These are phyloP conservation scores for Cyclotella atomus DNA, from an alignment of 108 stramenopile genomes.

Conservation along the genomic window DNA sequence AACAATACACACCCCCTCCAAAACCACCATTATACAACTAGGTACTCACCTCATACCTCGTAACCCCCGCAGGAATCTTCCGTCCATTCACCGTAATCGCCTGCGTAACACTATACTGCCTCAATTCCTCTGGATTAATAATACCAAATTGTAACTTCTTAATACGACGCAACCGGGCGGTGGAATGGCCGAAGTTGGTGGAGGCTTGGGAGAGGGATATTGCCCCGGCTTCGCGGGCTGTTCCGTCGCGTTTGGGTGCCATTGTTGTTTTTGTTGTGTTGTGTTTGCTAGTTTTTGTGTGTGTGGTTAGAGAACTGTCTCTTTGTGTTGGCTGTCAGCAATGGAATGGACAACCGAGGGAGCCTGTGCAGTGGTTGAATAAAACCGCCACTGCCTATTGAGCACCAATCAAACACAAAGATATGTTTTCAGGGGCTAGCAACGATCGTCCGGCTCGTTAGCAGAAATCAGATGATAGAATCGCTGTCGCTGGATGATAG, in stretches of 20 bases:
- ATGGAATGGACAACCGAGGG: no score
- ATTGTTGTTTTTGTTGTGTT: constrained; percentile 1
- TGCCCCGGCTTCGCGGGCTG: constrained; percentile 72
- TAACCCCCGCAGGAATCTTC: constrained; percentile 93
- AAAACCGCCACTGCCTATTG: no score
- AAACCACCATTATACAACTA: background rate
- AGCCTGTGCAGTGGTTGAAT: no score
- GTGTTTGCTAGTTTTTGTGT: background rate
- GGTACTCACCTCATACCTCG: constrained; percentile 69
- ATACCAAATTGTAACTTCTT: constrained; percentile 98
- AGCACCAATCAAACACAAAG: no score
- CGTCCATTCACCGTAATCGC: constrained; percentile 90
- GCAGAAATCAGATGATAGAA: background rate
- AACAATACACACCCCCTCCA: background rate
- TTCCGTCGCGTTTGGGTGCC: constrained; percentile 49
- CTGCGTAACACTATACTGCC: constrained; percentile 94
- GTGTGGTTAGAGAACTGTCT: background rate
- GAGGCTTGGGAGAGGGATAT: constrained; percentile 78
- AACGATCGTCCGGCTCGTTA: no score
- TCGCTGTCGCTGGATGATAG: background rate
- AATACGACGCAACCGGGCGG: constrained; percentile 86
- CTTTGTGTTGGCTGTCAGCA: background rate
- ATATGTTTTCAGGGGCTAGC: no score
- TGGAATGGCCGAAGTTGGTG: constrained; percentile 95
- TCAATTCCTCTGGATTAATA: constrained; percentile 94